Evolutionary conservation across 257 asterid species (phyloP).

Genomic region (Forsythia viridissima): DNA sequence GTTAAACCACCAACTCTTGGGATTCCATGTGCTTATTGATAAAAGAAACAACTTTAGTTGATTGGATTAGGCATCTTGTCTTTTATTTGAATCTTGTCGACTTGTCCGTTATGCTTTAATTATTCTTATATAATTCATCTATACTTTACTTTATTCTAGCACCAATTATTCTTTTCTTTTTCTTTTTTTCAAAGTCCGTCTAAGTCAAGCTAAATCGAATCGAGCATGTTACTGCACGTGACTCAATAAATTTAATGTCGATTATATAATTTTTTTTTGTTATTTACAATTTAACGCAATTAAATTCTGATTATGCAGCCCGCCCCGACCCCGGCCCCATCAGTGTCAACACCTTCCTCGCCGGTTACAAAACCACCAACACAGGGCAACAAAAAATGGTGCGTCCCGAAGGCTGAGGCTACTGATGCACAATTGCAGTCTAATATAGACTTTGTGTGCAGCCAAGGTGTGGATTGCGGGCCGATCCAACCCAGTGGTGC

Average conservation of each 20-base stretch:
- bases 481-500: slow-evolving; percentile 64
- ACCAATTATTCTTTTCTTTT: not conserved
- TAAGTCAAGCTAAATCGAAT: no score
- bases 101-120: slow-evolving; percentile 26
- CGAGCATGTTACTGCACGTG: not conserved
- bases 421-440: slow-evolving; percentile 48
- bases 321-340: not conserved
- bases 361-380: not conserved
- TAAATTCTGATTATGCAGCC: not conserved
- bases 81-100: slow-evolving; percentile 28
- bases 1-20: not conserved
- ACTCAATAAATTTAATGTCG: not conserved
- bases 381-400: slow-evolving; percentile 50
- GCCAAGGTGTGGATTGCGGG: slow-evolving; percentile 53
- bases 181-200: not conserved
- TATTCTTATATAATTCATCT: not conserved
- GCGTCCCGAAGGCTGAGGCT: slow-evolving; percentile 58
- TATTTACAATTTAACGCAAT: not conserved
- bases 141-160: not conserved
- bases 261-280: not conserved
- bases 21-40: not conserved
- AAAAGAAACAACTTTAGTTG: not conserved
- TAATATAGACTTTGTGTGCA: slow-evolving; percentile 61
- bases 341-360: slow-evolving; percentile 20
- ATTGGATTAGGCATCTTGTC: not conserved